Percentiles rank a stretch among this genome's conserved stretches.
These are phyloP conservation scores for Fusarium xyrophilum DNA, from an alignment of 2,329 filamentous ascomycete genomes.

Conservation along the genomic window DNA sequence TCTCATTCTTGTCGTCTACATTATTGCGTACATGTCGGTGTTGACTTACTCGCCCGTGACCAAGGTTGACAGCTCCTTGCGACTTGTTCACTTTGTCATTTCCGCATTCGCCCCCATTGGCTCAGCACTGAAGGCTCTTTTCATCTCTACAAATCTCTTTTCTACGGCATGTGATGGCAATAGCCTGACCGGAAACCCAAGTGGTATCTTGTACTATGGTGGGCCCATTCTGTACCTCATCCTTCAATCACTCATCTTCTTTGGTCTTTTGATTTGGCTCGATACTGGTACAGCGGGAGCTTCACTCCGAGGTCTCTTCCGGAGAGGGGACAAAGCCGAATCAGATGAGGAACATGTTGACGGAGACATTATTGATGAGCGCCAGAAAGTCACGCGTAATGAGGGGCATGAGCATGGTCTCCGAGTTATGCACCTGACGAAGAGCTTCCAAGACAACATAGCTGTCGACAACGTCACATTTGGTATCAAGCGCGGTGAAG, in stretches of 20 bases:
- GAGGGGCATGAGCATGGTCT: slow-evolving; percentile 65
- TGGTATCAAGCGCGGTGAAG: slow-evolving; percentile 77
- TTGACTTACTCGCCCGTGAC: slow-evolving; percentile 77
- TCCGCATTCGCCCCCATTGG: slow-evolving; percentile 78
- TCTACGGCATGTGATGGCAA: slow-evolving; percentile 75
- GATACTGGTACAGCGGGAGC: slow-evolving; percentile 76
- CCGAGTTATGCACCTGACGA: slow-evolving; percentile 80
- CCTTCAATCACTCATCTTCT: slow-evolving; percentile 74
- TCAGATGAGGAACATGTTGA: slow-evolving; percentile 51
- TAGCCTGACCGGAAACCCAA: slow-evolving; percentile 71
- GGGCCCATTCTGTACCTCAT: slow-evolving; percentile 85
- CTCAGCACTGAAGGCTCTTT: slow-evolving; percentile 75
- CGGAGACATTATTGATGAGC: slow-evolving; percentile 70
- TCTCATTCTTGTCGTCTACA: slow-evolving; percentile 72
- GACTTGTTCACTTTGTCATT: slow-evolving; percentile 77
- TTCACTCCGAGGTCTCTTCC: slow-evolving; percentile 53
- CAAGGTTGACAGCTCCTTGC: slow-evolving; percentile 70
- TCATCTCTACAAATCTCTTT: slow-evolving; percentile 83
- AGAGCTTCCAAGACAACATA: slow-evolving; percentile 75
- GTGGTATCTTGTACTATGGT: slow-evolving; percentile 76
- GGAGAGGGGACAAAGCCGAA: slow-evolving; percentile 41
- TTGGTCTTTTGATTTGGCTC: slow-evolving; percentile 76
- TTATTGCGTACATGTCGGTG: slow-evolving; percentile 74
- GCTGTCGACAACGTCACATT: slow-evolving; percentile 92
- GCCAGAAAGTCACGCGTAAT: slow-evolving; percentile 61